These are phyloP conservation scores for Paecilomyces dactylethromorphus DNA, from an alignment of 2,329 filamentous ascomycete species.

Conservation along the genomic window DNA sequence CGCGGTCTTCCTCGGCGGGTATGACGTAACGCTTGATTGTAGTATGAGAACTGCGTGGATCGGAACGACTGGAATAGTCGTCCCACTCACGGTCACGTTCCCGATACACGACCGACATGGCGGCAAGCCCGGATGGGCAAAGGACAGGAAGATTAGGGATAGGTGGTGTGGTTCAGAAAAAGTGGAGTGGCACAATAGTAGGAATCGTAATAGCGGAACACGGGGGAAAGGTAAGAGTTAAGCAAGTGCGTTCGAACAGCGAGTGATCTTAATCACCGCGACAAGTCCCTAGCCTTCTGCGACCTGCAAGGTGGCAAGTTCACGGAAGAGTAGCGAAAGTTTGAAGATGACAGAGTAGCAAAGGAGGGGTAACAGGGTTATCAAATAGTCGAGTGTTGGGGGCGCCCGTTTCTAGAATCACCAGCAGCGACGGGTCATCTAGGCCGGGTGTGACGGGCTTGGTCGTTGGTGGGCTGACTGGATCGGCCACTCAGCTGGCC, in stretches of 20 bases:
- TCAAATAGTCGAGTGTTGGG: neutral
- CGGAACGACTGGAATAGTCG: conserved; percentile 30
- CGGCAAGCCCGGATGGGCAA: neutral
- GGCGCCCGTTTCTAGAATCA: neutral
- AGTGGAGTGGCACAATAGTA: neutral
- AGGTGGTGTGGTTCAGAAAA: neutral
- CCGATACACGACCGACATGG: conserved; percentile 33
- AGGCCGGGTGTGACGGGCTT: neutral
- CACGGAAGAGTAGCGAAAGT: neutral
- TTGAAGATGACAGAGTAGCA: conserved; percentile 8
- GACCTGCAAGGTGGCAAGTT: neutral
- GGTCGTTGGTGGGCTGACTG: conserved; percentile 4
- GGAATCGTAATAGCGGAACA: neutral
- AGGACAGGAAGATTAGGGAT: neutral
- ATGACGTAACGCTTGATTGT: conserved; percentile 52
- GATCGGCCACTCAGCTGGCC: conserved; percentile 2
- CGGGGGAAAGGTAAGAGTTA: neutral
- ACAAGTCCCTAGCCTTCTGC: neutral
- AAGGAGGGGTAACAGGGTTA: conserved; percentile 5
- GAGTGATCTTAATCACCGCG: neutral
- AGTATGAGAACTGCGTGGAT: conserved; percentile 44
- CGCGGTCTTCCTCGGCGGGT: conserved; percentile 33
- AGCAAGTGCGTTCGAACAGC: neutral
- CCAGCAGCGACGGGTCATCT: neutral
- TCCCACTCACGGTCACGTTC: conserved; percentile 37